Evolutionary conservation across 2,329 filamentous ascomycete species (phyloP).

Genomic region (Xylaria sp.): DNA sequence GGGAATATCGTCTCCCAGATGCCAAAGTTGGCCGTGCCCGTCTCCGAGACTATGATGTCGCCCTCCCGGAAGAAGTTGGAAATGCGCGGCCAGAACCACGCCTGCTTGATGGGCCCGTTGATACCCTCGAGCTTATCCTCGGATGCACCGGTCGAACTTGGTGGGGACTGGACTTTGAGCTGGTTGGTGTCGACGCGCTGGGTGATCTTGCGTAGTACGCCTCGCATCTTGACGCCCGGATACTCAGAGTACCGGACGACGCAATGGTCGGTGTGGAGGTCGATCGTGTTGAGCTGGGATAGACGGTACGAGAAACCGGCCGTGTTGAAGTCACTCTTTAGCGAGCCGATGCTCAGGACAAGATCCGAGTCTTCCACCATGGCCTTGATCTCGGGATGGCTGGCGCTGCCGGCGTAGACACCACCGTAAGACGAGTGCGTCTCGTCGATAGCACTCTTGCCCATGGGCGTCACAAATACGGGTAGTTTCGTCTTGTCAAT

Average conservation of each 20-base stretch:
- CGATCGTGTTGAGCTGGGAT: conserved; percentile 77
- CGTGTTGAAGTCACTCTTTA: conserved; percentile 79
- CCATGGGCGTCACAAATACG: conserved; percentile 89
- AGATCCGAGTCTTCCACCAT: conserved; percentile 73
- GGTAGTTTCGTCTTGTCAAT: conserved; percentile 76
- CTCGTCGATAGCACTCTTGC: conserved; percentile 84
- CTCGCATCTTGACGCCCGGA: conserved; percentile 76
- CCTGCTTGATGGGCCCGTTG: conserved; percentile 64
- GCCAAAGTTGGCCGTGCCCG: conserved; percentile 86
- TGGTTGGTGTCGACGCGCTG: conserved; percentile 61
- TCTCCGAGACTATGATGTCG: conserved; percentile 85
- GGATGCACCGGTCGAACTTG: conserved; percentile 55
- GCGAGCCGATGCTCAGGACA: conserved; percentile 70
- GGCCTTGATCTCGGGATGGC: conserved; percentile 66
- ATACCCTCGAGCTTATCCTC: conserved; percentile 46
- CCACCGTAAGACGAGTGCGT: conserved; percentile 77
- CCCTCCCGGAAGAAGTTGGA: conserved; percentile 73
- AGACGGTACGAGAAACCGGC: conserved; percentile 82
- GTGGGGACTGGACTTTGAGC: conserved; percentile 61
- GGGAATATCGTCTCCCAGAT: conserved; percentile 87
- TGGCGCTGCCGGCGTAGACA: conserved; percentile 83
- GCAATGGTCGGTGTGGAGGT: conserved; percentile 77
- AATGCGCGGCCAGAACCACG: conserved; percentile 78
- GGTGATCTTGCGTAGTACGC: conserved; percentile 75
- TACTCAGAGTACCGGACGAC: conserved; percentile 81